Evolutionary conservation across 2,329 filamentous ascomycete species (phyloP).

Genomic region (Trichophyton verrucosum): DNA sequence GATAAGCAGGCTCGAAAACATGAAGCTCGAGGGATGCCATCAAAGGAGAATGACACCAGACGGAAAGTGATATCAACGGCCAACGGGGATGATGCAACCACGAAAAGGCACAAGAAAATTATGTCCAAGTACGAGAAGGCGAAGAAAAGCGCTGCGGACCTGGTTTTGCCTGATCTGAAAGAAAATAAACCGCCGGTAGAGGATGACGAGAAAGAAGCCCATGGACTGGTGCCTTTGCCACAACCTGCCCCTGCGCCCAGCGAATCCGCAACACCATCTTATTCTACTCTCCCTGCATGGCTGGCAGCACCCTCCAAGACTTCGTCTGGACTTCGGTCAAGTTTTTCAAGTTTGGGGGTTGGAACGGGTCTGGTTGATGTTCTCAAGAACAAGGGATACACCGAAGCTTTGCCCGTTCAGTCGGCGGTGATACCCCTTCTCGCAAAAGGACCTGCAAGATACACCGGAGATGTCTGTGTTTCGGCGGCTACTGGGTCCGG

Average conservation of each 20-base stretch:
- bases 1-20: conserved; percentile 5
- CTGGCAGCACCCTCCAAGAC: conserved; percentile 62
- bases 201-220: conserved; percentile 26
- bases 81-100: conserved; percentile 27
- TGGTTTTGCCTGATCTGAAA: neutral
- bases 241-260: conserved; percentile 53
- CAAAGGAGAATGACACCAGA: conserved; percentile 7
- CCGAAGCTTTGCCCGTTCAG: conserved; percentile 65
- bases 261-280: conserved; percentile 49
- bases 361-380: conserved; percentile 46
- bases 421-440: conserved; percentile 69
- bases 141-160: conserved; percentile 11
- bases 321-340: conserved; percentile 44
- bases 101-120: conserved; percentile 17
- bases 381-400: conserved; percentile 57
- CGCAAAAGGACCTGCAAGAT: conserved; percentile 49
- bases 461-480: conserved; percentile 69
- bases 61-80: neutral
- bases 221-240: conserved; percentile 69
- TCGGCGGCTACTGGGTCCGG: conserved; percentile 91
- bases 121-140: conserved; percentile 20
- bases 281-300: conserved; percentile 71
- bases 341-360: conserved; percentile 56
- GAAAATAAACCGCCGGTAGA: neutral
- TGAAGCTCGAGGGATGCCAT: conserved; percentile 23